Percentiles rank a stretch among this genome's conserved stretches.
Conservation (phyloP, 2,329 filamentous ascomycete species). For the Verticillium nubilum region DNA sequence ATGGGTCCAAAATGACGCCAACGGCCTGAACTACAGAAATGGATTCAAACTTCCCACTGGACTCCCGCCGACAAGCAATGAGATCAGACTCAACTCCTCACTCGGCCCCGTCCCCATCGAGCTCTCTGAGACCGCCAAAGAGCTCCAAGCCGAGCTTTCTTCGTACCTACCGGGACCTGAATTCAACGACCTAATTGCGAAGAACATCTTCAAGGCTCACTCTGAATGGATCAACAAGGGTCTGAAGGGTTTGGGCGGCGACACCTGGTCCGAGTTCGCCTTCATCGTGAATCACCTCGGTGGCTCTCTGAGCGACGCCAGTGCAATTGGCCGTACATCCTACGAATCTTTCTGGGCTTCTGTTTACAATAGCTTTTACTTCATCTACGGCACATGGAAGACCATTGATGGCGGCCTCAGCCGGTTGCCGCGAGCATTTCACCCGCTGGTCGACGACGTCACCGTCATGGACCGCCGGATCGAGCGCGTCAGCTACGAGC, state of each 20-base stretch:
- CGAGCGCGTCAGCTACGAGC: slow-evolving; percentile 48
- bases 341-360: slow-evolving; percentile 37
- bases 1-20: slow-evolving; percentile 52
- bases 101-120: slow-evolving; percentile 24
- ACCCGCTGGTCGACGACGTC: slow-evolving; percentile 45
- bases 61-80: slow-evolving; percentile 43
- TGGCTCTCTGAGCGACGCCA: slow-evolving; percentile 46
- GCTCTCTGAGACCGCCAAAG: slow-evolving; percentile 24
- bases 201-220: slow-evolving; percentile 39
- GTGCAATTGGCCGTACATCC: slow-evolving; percentile 29
- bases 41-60: slow-evolving; percentile 44
- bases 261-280: slow-evolving; percentile 60
- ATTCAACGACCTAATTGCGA: slow-evolving; percentile 30
- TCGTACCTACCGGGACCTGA: slow-evolving; percentile 27
- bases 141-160: slow-evolving; percentile 29
- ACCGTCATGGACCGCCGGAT: slow-evolving; percentile 41
- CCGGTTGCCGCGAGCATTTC: slow-evolving; percentile 56
- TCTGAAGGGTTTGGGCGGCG: slow-evolving; percentile 40
- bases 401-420: slow-evolving; percentile 56
- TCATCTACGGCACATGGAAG: slow-evolving; percentile 52
- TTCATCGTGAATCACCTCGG: slow-evolving; percentile 57
- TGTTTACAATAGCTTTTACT: slow-evolving; percentile 54
- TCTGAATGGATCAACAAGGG: slow-evolving; percentile 28
- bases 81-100: slow-evolving; percentile 39
- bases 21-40: slow-evolving; percentile 45